Evolutionary conservation across 106 monocot genomes (phyloP), one percentile per base, ranked within the genome.

Genomic region (Vanilla planifolia): DNA sequence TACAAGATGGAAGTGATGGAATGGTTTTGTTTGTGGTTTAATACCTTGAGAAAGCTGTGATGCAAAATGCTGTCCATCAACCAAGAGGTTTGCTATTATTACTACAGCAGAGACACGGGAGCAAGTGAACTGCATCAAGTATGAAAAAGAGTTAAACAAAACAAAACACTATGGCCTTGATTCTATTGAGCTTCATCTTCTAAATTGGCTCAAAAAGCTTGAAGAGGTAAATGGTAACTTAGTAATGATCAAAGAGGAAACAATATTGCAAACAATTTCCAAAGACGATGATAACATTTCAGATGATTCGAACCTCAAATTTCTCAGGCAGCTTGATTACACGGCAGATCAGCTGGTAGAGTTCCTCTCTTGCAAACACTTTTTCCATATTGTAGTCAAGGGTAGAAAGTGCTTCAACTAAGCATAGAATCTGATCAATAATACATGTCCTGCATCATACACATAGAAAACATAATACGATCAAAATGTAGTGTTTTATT

Each of bases 71-170:
- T 80, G 69, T 29, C 70, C 71, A 74, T 96, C 95, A 6, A 63
- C 60, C n/a, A 96, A 63, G 51, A 87, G 47, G 79, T 91, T 96
- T 68, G 96, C 96, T 62, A 91, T 61, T 63, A 82, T 82, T 8
- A 96, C 67, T 20, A 79, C 56, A 30, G 79, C 76, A 50, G 77
- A 78, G 26, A 58, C 60, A 51, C 74, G 86, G 22, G 47, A 73
- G 58, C 44, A 65, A 16, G 68, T 67, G 65, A 76, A 58, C 94
- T 94, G 74, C 64, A 24, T 3, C 51, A 70, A 48, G 53, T 60
- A 26, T 26, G 17, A 47, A 62, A 53, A 15, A 4, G 53, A 5
- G 19, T 28, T 29, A 53, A 16, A 16, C 53, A 53, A 22, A 30
- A 29, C n/a, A n/a, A n/a, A n/a, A n/a, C n/a, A n/a, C n/a, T n/a